Evolutionary conservation across 1,284 basidiomycete genomes (phyloP).

Genomic region (Irpex sp.): DNA sequence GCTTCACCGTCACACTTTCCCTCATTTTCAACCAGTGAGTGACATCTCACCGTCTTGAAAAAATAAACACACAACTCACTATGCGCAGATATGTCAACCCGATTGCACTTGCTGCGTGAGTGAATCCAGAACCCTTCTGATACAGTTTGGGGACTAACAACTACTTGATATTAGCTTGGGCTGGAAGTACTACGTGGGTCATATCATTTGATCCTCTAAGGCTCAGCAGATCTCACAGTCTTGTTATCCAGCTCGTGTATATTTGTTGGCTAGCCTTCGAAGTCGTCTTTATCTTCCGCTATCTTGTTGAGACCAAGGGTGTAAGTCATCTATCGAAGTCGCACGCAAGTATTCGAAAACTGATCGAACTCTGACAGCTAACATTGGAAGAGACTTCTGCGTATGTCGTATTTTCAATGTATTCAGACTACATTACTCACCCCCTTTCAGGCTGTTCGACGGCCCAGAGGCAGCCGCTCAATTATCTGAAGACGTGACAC

Average conservation of each 20-base stretch:
- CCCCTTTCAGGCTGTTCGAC: slow-evolving; percentile 25
- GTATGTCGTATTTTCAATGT: slow-evolving; percentile 11
- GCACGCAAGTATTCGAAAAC: background rate
- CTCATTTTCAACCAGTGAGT: slow-evolving; percentile 58
- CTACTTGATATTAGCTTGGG: slow-evolving; percentile 19
- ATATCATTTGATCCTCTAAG: background rate
- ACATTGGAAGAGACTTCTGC: slow-evolving; percentile 31
- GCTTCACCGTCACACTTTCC: slow-evolving; percentile 45
- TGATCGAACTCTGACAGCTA: slow-evolving; percentile 15
- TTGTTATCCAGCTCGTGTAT: slow-evolving; percentile 24
- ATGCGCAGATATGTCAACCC: slow-evolving; percentile 36
- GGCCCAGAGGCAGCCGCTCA: slow-evolving; percentile 23
- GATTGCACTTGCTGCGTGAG: slow-evolving; percentile 33
- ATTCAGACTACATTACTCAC: background rate
- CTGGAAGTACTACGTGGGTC: slow-evolving; percentile 34
- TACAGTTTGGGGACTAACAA: background rate
- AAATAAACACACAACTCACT: background rate
- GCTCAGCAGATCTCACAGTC: background rate
- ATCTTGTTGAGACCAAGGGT: slow-evolving; percentile 43
- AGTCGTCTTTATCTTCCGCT: slow-evolving; percentile 51
- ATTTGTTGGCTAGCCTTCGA: slow-evolving; percentile 42
- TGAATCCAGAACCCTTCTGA: background rate
- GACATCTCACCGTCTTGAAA: background rate
- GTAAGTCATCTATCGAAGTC: slow-evolving; percentile 11
- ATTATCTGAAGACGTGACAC: slow-evolving; percentile 22